Conservation (phyloP, 306 rosid genomes). For the Inga laurina region DNA sequence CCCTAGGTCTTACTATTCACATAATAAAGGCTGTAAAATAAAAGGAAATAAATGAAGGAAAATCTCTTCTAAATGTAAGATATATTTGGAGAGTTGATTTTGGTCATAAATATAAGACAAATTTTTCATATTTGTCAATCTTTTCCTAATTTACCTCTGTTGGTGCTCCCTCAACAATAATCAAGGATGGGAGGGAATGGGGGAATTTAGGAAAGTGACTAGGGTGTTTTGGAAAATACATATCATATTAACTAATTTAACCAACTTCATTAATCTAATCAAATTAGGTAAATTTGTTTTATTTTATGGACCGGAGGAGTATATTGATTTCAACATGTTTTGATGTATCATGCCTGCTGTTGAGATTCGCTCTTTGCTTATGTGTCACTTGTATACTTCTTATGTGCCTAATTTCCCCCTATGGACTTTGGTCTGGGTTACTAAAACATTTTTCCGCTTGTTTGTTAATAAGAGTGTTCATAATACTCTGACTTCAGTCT, state of each 20-base stretch:
- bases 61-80: not conserved
- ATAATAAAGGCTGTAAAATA: not conserved
- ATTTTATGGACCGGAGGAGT: no score
- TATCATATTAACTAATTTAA: no score
- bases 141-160: no score
- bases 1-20: not conserved
- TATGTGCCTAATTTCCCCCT: not conserved
- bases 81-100: no score
- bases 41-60: not conserved
- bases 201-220: no score
- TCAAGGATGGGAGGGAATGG: no score
- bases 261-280: no score
- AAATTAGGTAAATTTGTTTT: no score
- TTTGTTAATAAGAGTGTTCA: not conserved
- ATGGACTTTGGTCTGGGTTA: not conserved
- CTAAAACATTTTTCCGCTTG: constrained; percentile 4
- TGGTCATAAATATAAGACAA: no score
- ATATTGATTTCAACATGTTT: not conserved
- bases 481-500: constrained; percentile 8
- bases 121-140: no score
- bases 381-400: not conserved
- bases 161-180: no score
- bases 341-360: constrained; percentile 21
- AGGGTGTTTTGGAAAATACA: no score
- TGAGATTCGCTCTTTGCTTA: constrained; percentile 17